Base-by-base conservation (phyloP, 202 grass and related monocot species). In the Eragrostis tef region DNA sequence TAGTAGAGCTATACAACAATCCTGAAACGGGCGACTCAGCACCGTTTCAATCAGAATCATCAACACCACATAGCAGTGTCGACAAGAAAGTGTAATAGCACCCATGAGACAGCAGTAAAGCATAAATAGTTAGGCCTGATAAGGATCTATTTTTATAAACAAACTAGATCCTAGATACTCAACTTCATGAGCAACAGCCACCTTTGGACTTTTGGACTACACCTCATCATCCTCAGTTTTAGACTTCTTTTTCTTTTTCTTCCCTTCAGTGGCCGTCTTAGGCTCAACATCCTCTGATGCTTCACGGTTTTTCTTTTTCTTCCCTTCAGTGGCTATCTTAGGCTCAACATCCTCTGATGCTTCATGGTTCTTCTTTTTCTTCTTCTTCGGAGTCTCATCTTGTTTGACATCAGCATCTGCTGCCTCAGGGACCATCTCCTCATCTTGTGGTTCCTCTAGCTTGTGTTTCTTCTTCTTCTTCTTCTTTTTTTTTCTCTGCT, bases 401-500 rank as follows among this genome's bases (percentile, higher is more conserved):
- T 85, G 67, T 60, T 89, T 81, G 17, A 2, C 11, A 61, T 80
- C 70, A 15, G 42, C 88, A 57, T 31, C 47, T 3, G 6, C 34
- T 17, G 60, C 52, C 59, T 36, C 82, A 4, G 48, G 51, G 9
- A 36, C 34, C 27, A 67, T 64, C 20, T 81, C 75, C 44, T 56
- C 31, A 47, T 88, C 79, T 46, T 64, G 44, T 64, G 29, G 54
- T 44, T 92, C 72, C 62, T 83, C 81, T 10, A 85, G 63, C 64
- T 84, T 91, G 31, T 85, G 76, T 45, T 97, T 91, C 61, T 97
- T 91, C 85, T 97, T 93, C 24, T 73, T 56, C 9, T 79, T 87
- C 62, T 91, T 87, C 62, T 91, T 93, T 51, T 84, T 90, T n/a
- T 22, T 97, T 91, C 63, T 89, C 84, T 26, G 84, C 86, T 64